These are phyloP conservation scores for Pseudonectria buxi DNA, from an alignment of 2,329 filamentous ascomycete species.

Conservation along the genomic window DNA sequence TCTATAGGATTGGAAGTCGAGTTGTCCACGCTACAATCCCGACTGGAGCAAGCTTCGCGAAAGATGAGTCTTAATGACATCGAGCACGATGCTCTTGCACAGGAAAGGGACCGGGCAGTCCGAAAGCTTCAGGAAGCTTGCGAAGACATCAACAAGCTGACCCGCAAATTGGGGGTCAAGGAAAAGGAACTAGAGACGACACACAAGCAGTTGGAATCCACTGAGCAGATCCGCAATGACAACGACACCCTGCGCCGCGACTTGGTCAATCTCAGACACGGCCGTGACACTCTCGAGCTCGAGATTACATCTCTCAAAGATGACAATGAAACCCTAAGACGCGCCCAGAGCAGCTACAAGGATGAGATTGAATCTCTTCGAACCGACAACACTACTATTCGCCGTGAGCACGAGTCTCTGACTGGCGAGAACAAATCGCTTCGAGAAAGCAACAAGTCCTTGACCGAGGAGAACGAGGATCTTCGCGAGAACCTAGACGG, in stretches of 20 bases:
- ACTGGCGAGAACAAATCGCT: constrained; percentile 39
- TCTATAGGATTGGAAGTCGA: constrained; percentile 49
- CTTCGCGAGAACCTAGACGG: constrained; percentile 36
- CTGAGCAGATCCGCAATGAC: constrained; percentile 32
- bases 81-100: constrained; percentile 53
- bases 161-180: constrained; percentile 34
- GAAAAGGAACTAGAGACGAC: constrained; percentile 37
- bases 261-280: constrained; percentile 32
- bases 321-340: constrained; percentile 33
- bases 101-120: constrained; percentile 60
- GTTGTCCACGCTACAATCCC: constrained; percentile 52
- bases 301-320: constrained; percentile 36
- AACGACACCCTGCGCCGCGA: constrained; percentile 37
- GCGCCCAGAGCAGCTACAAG: constrained; percentile 30
- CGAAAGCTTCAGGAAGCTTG: constrained; percentile 56
- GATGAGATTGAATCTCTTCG: constrained; percentile 36
- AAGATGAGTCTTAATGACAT: constrained; percentile 58
- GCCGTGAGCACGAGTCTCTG: constrained; percentile 37
- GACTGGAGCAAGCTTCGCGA: constrained; percentile 55
- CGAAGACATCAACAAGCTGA: constrained; percentile 47
- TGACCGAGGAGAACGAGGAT: constrained; percentile 38
- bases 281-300: constrained; percentile 28
- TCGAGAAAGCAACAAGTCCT: constrained; percentile 32
- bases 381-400: constrained; percentile 34
- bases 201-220: constrained; percentile 35